Percentiles rank a stretch among this genome's conserved stretches.
Conservation (phyloP, 352 stramenopile genomes). For the Phytophthora sp. region DNA sequence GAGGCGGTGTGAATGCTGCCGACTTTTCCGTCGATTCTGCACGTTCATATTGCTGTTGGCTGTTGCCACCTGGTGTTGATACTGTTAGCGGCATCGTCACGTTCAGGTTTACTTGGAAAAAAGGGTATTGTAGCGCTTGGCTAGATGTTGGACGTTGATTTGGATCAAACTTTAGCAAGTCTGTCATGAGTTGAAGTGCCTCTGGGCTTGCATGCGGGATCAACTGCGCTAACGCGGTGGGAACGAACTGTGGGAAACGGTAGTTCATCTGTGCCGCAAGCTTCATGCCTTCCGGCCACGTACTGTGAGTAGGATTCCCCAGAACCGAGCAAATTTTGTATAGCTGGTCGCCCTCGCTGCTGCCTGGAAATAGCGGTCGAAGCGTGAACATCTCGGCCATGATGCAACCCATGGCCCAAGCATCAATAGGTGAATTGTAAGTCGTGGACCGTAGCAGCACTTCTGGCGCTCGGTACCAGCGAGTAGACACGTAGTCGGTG, state of each 20-base stretch:
- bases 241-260: constrained; percentile 94
- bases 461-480: constrained; percentile 99
- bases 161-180: constrained; percentile 94
- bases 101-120: constrained; percentile 92
- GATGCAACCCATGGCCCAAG: constrained; percentile 98
- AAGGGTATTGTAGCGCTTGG: constrained; percentile 95
- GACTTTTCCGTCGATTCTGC: constrained; percentile 42
- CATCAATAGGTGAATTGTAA: constrained; percentile 98
- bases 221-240: constrained; percentile 86
- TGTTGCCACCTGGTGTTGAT: constrained; percentile 55
- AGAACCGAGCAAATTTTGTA: constrained; percentile 98
- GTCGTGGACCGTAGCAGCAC: constrained; percentile 93
- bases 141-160: constrained; percentile 92
- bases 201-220: constrained; percentile 92
- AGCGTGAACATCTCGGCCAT: constrained; percentile 98
- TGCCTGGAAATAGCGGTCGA: constrained; percentile 97
- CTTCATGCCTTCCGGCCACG: constrained; percentile 95
- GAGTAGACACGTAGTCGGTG: constrained; percentile 98
- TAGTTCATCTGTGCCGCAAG: constrained; percentile 97
- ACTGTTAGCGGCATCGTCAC: constrained; percentile 74
- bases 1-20: constrained; percentile 63
- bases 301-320: constrained; percentile 89
- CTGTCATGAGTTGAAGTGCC: constrained; percentile 92
- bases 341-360: constrained; percentile 96
- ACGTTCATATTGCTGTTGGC: constrained; percentile 58